Evolutionary conservation across 2,329 filamentous ascomycete genomes (phyloP), one percentile per base, ranked within the genome.

Genomic region (Colletotrichum orchidophilum): DNA sequence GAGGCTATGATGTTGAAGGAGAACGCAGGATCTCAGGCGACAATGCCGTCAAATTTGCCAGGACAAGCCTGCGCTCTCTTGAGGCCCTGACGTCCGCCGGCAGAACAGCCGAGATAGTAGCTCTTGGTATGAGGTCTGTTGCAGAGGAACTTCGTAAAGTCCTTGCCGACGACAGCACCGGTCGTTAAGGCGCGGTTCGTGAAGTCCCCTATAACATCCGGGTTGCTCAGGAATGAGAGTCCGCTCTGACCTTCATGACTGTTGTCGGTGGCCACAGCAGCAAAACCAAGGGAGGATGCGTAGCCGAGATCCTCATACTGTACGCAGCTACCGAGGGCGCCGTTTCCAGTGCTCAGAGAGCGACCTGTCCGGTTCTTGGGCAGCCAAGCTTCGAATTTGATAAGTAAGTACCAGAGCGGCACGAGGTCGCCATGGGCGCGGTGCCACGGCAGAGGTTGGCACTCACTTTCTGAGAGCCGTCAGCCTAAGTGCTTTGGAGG

Each of bases 31-130:
- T 78, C 77, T 6, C 87, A 87, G 15, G 87, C 84, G 1, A 90
- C 75, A 8, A 87, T 82, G 24, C 88, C 88, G 73, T 90, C 87
- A 65, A 90, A 90, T 73, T 84, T 82, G 55, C 82, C 78, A 2
- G 82, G 77, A 3, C 81, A 78, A 6, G 81, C 80, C 18, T 78
- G 78, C 0, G 84, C 82, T 18, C 83, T 76, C 63, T 85, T 85
- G n/a, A 88, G 77, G 13, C 87, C 87, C 77, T 89, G 86, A 2
- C 87, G 80, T 3, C 87, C 87, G 21, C 87, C 87, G 2, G 86
- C 88, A 1, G 85, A 87, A 75, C 87, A 89, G 26, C 87, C 87
- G 7, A 82, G 77, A 74, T 85, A 88, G 74, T 87, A 88, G n/a
- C 81, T 84, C 75, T 84, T 84, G 4, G 78, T 77, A 12, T 80